Evolutionary conservation across 768 basidiomycete species (phyloP).

Genomic region (Sporobolomyces roseus): DNA sequence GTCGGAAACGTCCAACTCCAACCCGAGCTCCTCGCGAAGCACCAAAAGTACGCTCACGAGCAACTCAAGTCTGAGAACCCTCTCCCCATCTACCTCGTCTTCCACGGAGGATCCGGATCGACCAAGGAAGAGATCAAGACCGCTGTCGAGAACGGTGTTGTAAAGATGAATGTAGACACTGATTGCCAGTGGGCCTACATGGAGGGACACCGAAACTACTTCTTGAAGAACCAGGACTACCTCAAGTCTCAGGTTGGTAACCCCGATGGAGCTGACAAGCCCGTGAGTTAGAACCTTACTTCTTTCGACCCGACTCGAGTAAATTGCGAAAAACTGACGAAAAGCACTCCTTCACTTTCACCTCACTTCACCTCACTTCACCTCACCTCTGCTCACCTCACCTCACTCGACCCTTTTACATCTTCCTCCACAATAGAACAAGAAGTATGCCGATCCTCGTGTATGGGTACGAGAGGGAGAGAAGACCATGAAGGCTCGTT

Average conservation of each 20-base stretch:
- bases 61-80: slow-evolving; percentile 62
- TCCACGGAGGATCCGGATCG: slow-evolving; percentile 99
- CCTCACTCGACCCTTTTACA: too few species aligned
- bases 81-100: slow-evolving; percentile 93
- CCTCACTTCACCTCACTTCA: too few species aligned
- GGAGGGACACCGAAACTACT: slow-evolving; percentile 71
- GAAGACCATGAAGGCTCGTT: slow-evolving; percentile 79
- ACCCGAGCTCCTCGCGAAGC: slow-evolving; percentile 84
- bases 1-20: slow-evolving; percentile 90
- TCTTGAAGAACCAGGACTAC: slow-evolving; percentile 80
- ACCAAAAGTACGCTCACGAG: slow-evolving; percentile 70
- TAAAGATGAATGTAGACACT: slow-evolving; percentile 84
- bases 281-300: too few species aligned
- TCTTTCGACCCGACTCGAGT: too few species aligned
- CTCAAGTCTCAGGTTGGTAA: slow-evolving; percentile 88
- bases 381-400: too few species aligned
- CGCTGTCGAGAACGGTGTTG: slow-evolving; percentile 84
- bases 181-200: slow-evolving; percentile 92
- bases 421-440: too few species aligned
- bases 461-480: slow-evolving; percentile 99
- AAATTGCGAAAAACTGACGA: too few species aligned
- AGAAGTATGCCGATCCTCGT: slow-evolving; percentile 65
- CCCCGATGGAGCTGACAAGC: slow-evolving; percentile 93
- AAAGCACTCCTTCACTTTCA: too few species aligned
- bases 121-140: slow-evolving; percentile 90